Evolutionary conservation across 139 green algal species (phyloP), one percentile per base, ranked within the genome.

Genomic region (Mesotaenium endlicherianum): DNA sequence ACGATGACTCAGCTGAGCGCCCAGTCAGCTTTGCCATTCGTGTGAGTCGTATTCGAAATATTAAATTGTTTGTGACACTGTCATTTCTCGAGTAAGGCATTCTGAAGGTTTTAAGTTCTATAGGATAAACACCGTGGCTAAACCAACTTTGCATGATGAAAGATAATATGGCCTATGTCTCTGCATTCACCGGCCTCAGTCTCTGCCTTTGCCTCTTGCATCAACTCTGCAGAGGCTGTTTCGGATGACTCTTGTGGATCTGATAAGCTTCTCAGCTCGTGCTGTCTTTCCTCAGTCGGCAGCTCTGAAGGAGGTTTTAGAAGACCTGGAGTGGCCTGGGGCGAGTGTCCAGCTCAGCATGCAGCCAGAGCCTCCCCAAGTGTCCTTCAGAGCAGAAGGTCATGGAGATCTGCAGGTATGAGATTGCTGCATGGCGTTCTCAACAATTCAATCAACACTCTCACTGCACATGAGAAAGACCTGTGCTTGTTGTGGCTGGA

Each of bases 241-340:
- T 68, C 57, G 2, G n/a, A n/a, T 67, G n/a, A 38, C 1, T 31
- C 34, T 36, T 76, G 41, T n/a, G 36, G 68, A 16, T 44, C 2
- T 76, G 3, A 58, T 64, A 64, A 76, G 0, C 26, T 68, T 77
- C 20, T 71, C 11, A 72, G 26, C 26, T 64, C 50, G 20, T 64
- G 2, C 38, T 77, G 42, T 70, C 4, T 64, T 1, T 64, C 50
- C 11, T 76, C 41, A 87, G 81, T 86, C 81, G 6, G 26, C 36
- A 3, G 70, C 49, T 26, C 81, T 87, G 4, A 87, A 87, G 75
- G 81, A 87, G 38, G 58, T 55, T n/a, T 78, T 87, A 26, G 81
- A 87, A 26, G 81, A 87, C 47, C 41, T 87, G 26, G 81, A 87
- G 36, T 87, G 81, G 81, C 81, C 81, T 43, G 81, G 75, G 20